phyloP scores from a whole-genome alignment of 2,329 filamentous ascomycete species.

The Chrysosporium queenslandicum region DNA sequence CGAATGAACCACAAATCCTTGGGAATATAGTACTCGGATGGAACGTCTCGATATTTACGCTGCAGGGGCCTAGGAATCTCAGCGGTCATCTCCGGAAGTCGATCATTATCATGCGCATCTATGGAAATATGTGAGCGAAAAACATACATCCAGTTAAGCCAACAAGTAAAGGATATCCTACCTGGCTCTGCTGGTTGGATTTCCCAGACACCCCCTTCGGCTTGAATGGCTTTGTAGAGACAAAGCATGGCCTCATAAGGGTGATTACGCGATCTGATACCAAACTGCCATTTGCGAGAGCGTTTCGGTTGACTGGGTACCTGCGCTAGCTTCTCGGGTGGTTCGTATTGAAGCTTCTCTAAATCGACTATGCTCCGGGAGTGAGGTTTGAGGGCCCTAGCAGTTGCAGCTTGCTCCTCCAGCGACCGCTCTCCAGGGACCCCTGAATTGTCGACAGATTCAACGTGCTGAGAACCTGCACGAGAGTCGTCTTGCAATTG shows the following conservation, averaged over 20 bases:
- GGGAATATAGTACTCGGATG: constrained; percentile 66
- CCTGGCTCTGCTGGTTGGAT: constrained; percentile 39
- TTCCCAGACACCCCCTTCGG: constrained; percentile 84
- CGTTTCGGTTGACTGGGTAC: constrained; percentile 44
- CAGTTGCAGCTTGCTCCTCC: constrained; percentile 72
- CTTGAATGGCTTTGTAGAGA: constrained; percentile 82
- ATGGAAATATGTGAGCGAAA: background rate
- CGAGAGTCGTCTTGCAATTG: constrained; percentile 26
- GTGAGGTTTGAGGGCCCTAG: constrained; percentile 74
- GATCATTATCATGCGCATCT: constrained; percentile 29
- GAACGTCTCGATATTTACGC: constrained; percentile 36
- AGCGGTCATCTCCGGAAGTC: constrained; percentile 25
- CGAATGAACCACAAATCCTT: constrained; percentile 92
- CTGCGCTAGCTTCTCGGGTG: constrained; percentile 47
- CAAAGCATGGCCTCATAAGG: constrained; percentile 90
- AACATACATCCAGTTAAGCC: background rate
- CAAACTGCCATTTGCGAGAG: constrained; percentile 93
- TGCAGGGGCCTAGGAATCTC: constrained; percentile 34
- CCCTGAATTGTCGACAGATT: background rate
- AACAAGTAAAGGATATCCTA: constrained; percentile 20
- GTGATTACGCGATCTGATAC: constrained; percentile 85
- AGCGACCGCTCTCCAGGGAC: constrained; percentile 30
- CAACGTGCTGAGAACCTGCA: background rate
- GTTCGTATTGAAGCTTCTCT: constrained; percentile 50
- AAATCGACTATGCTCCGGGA: constrained; percentile 60